Conservation (phyloP, 331 rosid species). For the Malus hybrid region DNA sequence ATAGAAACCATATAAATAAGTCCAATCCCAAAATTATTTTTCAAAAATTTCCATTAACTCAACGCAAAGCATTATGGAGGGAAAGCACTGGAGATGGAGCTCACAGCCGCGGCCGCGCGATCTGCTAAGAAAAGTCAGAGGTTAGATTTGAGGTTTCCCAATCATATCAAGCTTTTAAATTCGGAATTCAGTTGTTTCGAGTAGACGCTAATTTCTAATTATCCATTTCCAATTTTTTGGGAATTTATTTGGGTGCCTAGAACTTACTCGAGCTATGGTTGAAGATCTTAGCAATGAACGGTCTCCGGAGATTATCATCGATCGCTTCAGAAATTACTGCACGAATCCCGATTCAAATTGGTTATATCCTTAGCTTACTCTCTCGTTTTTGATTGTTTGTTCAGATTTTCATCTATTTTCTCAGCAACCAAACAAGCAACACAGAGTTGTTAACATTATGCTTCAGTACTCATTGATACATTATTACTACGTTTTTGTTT, state of each 20-base stretch:
- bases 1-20: not conserved
- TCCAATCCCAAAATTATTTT: not conserved
- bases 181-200: not conserved
- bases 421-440: not conserved
- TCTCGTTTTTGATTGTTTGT: not conserved
- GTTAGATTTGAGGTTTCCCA: conserved; percentile 16
- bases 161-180: not conserved
- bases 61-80: conserved; percentile 48
- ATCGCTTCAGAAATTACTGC: conserved; percentile 70
- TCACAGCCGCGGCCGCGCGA: conserved; percentile 18
- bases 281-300: conserved; percentile 41
- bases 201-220: not conserved
- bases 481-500: not conserved
- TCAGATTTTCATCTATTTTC: not conserved
- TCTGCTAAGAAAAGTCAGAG: conserved; percentile 54
- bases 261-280: conserved; percentile 45
- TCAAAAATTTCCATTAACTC: not conserved
- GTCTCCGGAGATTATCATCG: conserved; percentile 48
- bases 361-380: conserved; percentile 20
- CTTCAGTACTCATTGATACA: not conserved
- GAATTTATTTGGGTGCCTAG: conserved; percentile 27
- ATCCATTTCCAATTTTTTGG: not conserved
- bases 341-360: conserved; percentile 31
- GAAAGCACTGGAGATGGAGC: conserved; percentile 26
- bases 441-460: not conserved